These are phyloP conservation scores for Mycena crocata DNA, from an alignment of 768 basidiomycete species.

Conservation along the genomic window DNA sequence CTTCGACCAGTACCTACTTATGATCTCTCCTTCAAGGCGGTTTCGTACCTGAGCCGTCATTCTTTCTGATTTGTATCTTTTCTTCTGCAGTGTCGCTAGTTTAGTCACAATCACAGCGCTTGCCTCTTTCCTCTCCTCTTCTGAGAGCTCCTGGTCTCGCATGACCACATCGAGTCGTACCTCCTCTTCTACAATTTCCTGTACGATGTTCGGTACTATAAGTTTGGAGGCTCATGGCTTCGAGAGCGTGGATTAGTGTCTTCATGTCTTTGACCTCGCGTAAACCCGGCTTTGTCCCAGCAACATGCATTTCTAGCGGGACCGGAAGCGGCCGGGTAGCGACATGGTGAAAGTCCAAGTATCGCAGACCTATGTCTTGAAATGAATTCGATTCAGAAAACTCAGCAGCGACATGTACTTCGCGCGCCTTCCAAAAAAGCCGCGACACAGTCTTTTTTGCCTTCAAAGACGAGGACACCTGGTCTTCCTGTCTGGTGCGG, in stretches of 20 bases:
- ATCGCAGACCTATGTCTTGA: slow-evolving; percentile 50
- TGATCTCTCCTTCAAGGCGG: too few species aligned
- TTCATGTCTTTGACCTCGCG: slow-evolving; percentile 52
- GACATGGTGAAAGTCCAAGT: slow-evolving; percentile 58
- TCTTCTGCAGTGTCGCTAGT: too few species aligned
- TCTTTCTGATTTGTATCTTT: too few species aligned
- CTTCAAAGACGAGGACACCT: slow-evolving; percentile 57
- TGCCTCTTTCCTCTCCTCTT: too few species aligned
- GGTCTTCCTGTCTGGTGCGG: slow-evolving; percentile 52
- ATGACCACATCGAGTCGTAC: too few species aligned
- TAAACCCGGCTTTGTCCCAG: slow-evolving; percentile 45
- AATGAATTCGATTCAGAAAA: background rate
- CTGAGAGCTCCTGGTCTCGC: too few species aligned
- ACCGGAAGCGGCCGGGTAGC: slow-evolving; percentile 45
- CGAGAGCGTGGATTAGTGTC: slow-evolving; percentile 45
- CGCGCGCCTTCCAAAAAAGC: slow-evolving; percentile 51
- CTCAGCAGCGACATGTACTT: slow-evolving; percentile 39
- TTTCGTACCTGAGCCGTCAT: too few species aligned
- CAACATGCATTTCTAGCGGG: slow-evolving; percentile 33
- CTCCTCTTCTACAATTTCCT: too few species aligned
- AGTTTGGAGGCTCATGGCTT: too few species aligned
- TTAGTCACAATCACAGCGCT: too few species aligned
- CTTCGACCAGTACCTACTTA: too few species aligned
- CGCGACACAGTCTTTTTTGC: slow-evolving; percentile 47
- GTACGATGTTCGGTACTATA: too few species aligned